These are phyloP conservation scores for Arachnomyces sp. DNA, from an alignment of 2,329 filamentous ascomycete genomes.

Conservation along the genomic window DNA sequence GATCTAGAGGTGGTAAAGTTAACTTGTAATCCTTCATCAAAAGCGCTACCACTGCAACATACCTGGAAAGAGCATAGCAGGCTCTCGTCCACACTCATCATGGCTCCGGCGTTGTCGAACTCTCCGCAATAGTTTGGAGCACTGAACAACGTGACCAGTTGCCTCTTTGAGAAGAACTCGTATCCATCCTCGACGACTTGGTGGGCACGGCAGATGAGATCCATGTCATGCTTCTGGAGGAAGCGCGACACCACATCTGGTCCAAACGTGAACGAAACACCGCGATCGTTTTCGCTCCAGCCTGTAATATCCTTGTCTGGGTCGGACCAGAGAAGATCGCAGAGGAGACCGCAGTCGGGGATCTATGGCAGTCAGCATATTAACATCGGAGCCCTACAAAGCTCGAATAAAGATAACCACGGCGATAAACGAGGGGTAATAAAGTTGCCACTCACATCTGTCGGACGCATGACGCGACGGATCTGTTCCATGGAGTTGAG, in stretches of 20 bases:
- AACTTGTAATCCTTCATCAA: conserved; percentile 1
- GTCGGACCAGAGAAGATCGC: conserved; percentile 96
- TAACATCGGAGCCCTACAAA: conserved; percentile 25
- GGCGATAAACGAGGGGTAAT: conserved; percentile 4
- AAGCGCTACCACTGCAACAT: conserved; percentile 19
- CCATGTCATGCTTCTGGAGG: conserved; percentile 99
- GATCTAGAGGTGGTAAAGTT: conserved; percentile 51
- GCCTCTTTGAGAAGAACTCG: conserved; percentile 98
- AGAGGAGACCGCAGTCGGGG: conserved; percentile 92
- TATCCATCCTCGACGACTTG: conserved; percentile 99
- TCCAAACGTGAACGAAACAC: conserved; percentile 97
- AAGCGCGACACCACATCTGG: conserved; percentile 96
- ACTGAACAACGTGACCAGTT: conserved; percentile 94
- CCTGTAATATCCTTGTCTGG: conserved; percentile 98
- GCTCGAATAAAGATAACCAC: conserved; percentile 14
- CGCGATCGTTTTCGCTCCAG: conserved; percentile 98
- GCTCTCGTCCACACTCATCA: conserved; percentile 99
- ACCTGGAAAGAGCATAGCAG: conserved; percentile 98
- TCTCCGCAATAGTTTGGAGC: conserved; percentile 99
- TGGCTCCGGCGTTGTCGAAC: conserved; percentile 97
- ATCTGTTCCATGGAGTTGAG: conserved; percentile 99
- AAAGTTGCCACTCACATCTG: conserved; percentile 81
- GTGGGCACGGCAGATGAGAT: conserved; percentile 95
- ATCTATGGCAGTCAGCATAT: conserved; percentile 57
- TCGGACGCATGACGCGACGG: conserved; percentile 94